These are phyloP conservation scores for Ogataea nitratoaversa DNA, from an alignment of 805 yeast genomes.

Conservation along the genomic window DNA sequence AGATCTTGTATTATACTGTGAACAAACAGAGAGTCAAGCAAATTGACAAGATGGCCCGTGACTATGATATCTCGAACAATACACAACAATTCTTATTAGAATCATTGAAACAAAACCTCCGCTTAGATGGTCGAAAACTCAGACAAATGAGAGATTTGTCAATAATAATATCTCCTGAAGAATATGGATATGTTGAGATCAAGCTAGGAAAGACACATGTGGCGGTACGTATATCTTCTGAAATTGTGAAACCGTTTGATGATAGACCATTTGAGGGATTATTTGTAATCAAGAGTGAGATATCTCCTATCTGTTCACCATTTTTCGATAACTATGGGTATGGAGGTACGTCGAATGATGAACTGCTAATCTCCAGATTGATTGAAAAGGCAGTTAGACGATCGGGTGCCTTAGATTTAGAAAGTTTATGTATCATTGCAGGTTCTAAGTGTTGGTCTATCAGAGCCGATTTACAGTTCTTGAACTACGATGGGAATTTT, in stretches of 20 bases:
- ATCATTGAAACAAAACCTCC: constrained; percentile 54
- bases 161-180: constrained; percentile 56
- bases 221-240: constrained; percentile 69
- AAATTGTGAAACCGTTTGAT: constrained; percentile 74
- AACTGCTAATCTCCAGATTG: constrained; percentile 71
- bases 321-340: constrained; percentile 64
- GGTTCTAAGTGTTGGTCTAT: constrained; percentile 90
- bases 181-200: constrained; percentile 79
- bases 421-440: constrained; percentile 83
- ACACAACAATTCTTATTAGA: constrained; percentile 61
- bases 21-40: too few relatives aligned
- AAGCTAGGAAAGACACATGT: constrained; percentile 71
- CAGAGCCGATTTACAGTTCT: constrained; percentile 83
- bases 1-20: too few relatives aligned
- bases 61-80: constrained; percentile 56
- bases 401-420: constrained; percentile 87
- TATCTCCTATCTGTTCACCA: constrained; percentile 86
- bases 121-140: constrained; percentile 67
- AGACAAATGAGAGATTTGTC: constrained; percentile 61
- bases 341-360: constrained; percentile 63
- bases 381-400: constrained; percentile 90
- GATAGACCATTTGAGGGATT: constrained; percentile 93
- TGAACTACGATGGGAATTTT: constrained; percentile 90
- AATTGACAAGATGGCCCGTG: constrained; percentile 68
- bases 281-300: constrained; percentile 79